Percentiles rank a stretch among this genome's conserved stretches.
phyloP scores from a whole-genome alignment of 176 grass and related monocot genomes.

The Oryza longistaminata region DNA sequence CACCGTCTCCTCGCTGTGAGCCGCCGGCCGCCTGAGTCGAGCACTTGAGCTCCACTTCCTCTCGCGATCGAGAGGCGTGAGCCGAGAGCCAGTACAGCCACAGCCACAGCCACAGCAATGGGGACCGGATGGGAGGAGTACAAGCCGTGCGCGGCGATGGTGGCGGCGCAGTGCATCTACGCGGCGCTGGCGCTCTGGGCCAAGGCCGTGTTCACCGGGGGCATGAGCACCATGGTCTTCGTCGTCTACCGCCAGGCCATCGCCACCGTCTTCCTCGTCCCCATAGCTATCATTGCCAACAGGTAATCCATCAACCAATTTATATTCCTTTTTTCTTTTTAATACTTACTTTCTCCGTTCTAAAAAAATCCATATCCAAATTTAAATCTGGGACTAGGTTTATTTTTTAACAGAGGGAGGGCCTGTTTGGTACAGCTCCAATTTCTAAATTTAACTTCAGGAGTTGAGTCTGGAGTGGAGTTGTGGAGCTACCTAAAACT shows the following conservation, averaged over 20 bases:
- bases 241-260: constrained; percentile 74
- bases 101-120: background rate
- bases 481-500: too few species aligned
- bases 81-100: background rate
- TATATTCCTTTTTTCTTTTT: background rate
- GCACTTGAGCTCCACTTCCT: background rate
- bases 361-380: too few species aligned
- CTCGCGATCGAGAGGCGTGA: background rate
- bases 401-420: too few species aligned
- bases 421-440: too few species aligned
- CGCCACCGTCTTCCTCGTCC: constrained; percentile 49
- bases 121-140: constrained; percentile 46
- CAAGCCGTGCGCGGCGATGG: constrained; percentile 73
- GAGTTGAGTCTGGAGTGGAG: too few species aligned
- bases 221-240: constrained; percentile 77
- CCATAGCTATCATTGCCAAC: constrained; percentile 38
- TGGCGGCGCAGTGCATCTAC: constrained; percentile 70
- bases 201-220: constrained; percentile 62
- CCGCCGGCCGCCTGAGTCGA: background rate
- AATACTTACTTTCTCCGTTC: too few species aligned
- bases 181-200: constrained; percentile 55
- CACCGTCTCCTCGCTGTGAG: background rate
- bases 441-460: too few species aligned
- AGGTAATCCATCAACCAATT: constrained; percentile 4
- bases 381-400: too few species aligned